Conservation (phyloP, 331 rosid species). For the Malus hybrid region DNA sequence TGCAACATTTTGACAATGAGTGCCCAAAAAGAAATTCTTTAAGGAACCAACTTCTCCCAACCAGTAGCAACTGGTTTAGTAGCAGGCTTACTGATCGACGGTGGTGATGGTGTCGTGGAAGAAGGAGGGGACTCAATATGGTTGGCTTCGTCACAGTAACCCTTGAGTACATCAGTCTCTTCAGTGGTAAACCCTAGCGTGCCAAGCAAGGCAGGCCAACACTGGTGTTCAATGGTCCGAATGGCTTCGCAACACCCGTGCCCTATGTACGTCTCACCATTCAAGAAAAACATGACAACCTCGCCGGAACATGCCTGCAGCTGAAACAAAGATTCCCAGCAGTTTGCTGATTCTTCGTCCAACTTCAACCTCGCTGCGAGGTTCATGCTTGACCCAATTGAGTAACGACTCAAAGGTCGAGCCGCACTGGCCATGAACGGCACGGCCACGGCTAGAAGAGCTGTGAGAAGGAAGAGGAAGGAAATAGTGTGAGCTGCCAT, state of each 20-base stretch:
- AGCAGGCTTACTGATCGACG: background rate
- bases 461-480: background rate
- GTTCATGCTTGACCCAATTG: background rate
- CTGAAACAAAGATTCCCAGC: conserved; percentile 51
- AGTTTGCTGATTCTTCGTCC: conserved; percentile 26
- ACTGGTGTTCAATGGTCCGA: conserved; percentile 40
- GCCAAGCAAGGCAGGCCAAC: conserved; percentile 50
- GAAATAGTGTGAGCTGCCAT: conserved; percentile 16
- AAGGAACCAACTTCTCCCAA: background rate
- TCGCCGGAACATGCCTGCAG: conserved; percentile 61
- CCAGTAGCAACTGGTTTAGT: background rate
- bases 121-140: conserved; percentile 16
- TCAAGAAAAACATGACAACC: conserved; percentile 45
- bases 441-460: background rate
- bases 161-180: conserved; percentile 42
- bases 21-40: background rate
- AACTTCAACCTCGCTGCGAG: conserved; percentile 36
- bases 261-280: conserved; percentile 47
- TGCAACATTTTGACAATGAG: no score
- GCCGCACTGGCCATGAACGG: background rate
- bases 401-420: background rate
- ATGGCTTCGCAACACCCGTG: conserved; percentile 44
- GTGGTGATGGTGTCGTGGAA: background rate
- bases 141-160: conserved; percentile 32
- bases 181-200: conserved; percentile 51